phyloP scores from a whole-genome alignment of 371 early-diverging fungal species.

The Lichtheimia corymbifera region DNA sequence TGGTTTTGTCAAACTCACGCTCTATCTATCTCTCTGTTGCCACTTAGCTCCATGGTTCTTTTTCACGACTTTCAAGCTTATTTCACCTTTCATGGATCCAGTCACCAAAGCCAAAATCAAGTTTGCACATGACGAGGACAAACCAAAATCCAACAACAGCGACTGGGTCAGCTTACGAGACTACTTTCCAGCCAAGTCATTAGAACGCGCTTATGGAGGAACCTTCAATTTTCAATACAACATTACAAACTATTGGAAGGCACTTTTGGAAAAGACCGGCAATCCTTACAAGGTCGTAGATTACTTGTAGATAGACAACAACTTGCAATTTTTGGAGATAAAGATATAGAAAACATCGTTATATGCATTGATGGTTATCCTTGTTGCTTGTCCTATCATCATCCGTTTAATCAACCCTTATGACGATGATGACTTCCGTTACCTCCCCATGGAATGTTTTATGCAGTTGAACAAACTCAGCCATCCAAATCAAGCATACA shows the following conservation, averaged over 20 bases:
- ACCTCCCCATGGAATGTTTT: neutral
- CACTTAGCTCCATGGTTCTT: conserved; percentile 85
- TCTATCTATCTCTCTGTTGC: neutral
- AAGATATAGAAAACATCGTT: no score
- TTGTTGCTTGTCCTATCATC: no score
- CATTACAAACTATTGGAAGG: conserved; percentile 63
- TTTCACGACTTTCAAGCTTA: conserved; percentile 74
- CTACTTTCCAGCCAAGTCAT: conserved; percentile 50
- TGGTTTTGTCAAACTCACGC: neutral
- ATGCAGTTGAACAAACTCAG: no score
- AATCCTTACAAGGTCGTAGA: conserved; percentile 46
- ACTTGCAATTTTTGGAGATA: neutral
- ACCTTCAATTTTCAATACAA: conserved; percentile 54
- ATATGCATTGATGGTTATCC: no score
- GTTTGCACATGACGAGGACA: conserved; percentile 63
- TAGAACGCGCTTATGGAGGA: conserved; percentile 68
- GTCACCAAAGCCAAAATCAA: conserved; percentile 86
- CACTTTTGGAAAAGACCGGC: conserved; percentile 41
- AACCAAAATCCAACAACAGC: conserved; percentile 20
- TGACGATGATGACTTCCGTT: no score
- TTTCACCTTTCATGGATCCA: conserved; percentile 90
- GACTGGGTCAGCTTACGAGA: conserved; percentile 57
- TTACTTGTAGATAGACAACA: conserved; percentile 14
- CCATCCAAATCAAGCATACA: no score
- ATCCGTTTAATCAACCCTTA: no score